A percentile compares a stretch with the other conserved stretches of the same genome.
Evolutionary conservation across 1,139 yeast genomes (phyloP).

Genomic region (Komagataea norvegica): DNA sequence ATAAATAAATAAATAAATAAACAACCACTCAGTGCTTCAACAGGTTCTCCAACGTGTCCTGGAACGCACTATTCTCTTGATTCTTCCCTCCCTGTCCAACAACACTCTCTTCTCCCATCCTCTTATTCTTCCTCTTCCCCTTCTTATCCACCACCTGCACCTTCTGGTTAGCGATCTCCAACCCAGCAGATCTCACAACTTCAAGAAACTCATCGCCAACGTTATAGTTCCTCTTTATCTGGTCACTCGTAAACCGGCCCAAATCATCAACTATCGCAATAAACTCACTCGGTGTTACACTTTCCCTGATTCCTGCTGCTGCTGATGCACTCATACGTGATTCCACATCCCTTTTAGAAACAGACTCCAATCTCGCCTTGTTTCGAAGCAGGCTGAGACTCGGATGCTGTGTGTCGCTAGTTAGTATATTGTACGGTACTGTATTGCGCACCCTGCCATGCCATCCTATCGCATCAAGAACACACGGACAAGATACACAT

Average conservation of each 20-base stretch:
- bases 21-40: no score
- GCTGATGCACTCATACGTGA: neutral
- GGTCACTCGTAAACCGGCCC: conserved; percentile 12
- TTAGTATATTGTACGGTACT: neutral
- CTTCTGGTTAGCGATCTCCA: conserved; percentile 8
- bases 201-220: conserved; percentile 4
- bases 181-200: conserved; percentile 1
- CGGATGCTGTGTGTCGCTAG: conserved; percentile 12
- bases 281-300: conserved; percentile 16
- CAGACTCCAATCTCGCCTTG: conserved; percentile 11
- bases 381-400: conserved; percentile 16
- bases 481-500: no score
- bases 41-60: neutral
- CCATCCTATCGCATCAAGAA: no score
- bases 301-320: neutral
- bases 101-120: neutral
- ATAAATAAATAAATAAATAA: neutral
- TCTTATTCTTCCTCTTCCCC: no score
- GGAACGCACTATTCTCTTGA: neutral
- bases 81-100: neutral
- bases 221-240: conserved; percentile 14
- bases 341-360: conserved; percentile 7
- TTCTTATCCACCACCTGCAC: no score
- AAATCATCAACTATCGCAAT: conserved; percentile 20
- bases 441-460: no score